Base-by-base conservation (phyloP, 2,329 filamentous ascomycete species). In the Diaporthe velutina region DNA sequence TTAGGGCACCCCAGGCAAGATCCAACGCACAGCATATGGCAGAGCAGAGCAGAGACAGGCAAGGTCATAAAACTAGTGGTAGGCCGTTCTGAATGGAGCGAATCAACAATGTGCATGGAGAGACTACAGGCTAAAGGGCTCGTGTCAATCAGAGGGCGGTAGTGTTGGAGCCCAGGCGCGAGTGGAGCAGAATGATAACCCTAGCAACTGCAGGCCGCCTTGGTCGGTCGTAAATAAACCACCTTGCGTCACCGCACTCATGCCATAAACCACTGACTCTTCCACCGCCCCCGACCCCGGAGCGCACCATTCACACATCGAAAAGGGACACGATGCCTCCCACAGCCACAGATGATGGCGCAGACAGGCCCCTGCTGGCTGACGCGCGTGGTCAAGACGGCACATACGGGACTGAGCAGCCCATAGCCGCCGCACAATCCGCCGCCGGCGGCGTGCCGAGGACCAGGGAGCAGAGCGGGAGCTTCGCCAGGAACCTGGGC, bases 401-500 rank as follows among this genome's bases (percentile, higher is more conserved):
- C 42, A 35, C 55, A 7, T 74, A 74, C 42, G 66, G 66, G 17
- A 74, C 55, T 5, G 57, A 71, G n/a, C 48, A 35, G 45, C 25
- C 66, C 28, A 33, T 25, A 25, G 66, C 60, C 35, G 42, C 17
- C 6, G 70, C 54, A n/a, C 35, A 57, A 15, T 55, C 73, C 8
- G 74, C 38, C 4, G 58, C 30, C 33, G 72, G n/a, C 40, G 52
- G 58, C 42, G 61, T 57, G 60, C 73, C 73, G 28, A 38, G 30
- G 68, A 64, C 22, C 61, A 74, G n/a, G n/a, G n/a, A n/a, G 9
- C 30, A 40, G 9, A n/a, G n/a, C n/a, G 28, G 78, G 35, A 81
- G 83, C 9, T 88, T 88, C 76, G 83, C 79, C 54, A 82, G 84
- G n/a, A 87, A 85, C 76, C 85, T 88, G 6, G 87, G 86, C 35